Percentiles rank a stretch among this genome's conserved stretches.
phyloP scores from a whole-genome alignment of 2,329 filamentous ascomycete species.

The Monosporascus sp. region DNA sequence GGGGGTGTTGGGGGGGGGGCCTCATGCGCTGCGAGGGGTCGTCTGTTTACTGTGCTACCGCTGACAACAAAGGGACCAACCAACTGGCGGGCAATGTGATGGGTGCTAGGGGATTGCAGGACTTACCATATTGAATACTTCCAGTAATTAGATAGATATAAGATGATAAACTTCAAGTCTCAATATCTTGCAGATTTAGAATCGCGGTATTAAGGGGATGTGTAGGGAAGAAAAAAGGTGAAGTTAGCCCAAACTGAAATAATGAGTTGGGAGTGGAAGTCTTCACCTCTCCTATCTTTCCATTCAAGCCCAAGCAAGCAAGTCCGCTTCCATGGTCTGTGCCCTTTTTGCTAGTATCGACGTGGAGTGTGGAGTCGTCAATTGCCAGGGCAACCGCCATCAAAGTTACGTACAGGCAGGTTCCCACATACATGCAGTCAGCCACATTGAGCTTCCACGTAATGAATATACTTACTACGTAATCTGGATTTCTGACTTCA shows the following conservation, averaged over 20 bases:
- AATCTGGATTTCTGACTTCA: no score
- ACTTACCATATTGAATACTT: not conserved
- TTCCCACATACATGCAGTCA: no score
- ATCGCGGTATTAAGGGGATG: not conserved
- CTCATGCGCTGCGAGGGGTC: not conserved
- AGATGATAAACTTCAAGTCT: not conserved
- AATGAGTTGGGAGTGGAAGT: not conserved
- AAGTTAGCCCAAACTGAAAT: not conserved
- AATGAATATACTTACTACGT: no score
- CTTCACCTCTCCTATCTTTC: not conserved
- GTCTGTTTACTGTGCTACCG: not conserved
- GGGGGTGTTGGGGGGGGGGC: not conserved
- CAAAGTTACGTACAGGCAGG: not conserved
- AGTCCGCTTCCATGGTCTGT: constrained; percentile 11
- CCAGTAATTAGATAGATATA: not conserved
- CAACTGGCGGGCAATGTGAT: not conserved
- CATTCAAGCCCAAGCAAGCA: not conserved
- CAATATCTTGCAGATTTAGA: not conserved
- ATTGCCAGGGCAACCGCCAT: constrained; percentile 28
- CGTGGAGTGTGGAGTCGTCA: not conserved
- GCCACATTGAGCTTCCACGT: no score
- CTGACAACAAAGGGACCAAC: not conserved
- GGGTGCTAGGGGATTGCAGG: not conserved
- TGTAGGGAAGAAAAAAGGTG: not conserved
- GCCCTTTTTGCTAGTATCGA: constrained; percentile 11